phyloP scores from a whole-genome alignment of 2,329 filamentous ascomycete genomes.

The Hymenoscyphus scutula region DNA sequence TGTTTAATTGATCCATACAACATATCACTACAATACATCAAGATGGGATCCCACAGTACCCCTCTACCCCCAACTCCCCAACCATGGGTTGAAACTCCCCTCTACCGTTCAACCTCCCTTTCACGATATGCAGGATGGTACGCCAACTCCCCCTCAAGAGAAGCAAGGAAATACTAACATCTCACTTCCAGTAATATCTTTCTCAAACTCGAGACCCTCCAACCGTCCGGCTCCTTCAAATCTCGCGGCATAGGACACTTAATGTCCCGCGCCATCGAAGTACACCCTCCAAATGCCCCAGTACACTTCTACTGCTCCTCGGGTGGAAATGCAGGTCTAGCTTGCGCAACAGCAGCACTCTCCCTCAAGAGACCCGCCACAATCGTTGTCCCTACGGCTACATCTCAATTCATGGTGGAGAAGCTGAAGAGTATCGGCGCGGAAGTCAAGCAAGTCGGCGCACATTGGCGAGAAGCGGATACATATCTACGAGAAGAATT shows the following conservation, averaged over 20 bases:
- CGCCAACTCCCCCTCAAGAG: background rate
- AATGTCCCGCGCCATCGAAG: conserved; percentile 52
- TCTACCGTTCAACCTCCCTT: conserved; percentile 27
- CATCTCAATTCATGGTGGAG: conserved; percentile 65
- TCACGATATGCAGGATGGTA: conserved; percentile 35
- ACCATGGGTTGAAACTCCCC: conserved; percentile 32
- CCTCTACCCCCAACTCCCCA: conserved; percentile 25
- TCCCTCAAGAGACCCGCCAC: conserved; percentile 65
- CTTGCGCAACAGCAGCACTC: conserved; percentile 71
- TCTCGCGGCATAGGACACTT: conserved; percentile 73
- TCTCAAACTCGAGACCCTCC: conserved; percentile 82
- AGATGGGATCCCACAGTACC: conserved; percentile 20
- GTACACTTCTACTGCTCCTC: conserved; percentile 76
- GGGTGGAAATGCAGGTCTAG: conserved; percentile 81
- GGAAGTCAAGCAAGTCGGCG: conserved; percentile 66
- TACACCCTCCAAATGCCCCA: conserved; percentile 20
- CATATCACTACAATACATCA: background rate
- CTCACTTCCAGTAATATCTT: conserved; percentile 54
- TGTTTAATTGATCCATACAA: background rate
- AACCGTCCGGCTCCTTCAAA: conserved; percentile 85
- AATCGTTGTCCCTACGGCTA: conserved; percentile 68
- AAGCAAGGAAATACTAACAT: conserved; percentile 1
- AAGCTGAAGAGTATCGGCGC: conserved; percentile 69
- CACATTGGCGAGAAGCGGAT: conserved; percentile 69
- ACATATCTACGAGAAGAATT: conserved; percentile 59